Conservation (phyloP, 179 eudicot species). For the Silene noctiflora region DNA sequence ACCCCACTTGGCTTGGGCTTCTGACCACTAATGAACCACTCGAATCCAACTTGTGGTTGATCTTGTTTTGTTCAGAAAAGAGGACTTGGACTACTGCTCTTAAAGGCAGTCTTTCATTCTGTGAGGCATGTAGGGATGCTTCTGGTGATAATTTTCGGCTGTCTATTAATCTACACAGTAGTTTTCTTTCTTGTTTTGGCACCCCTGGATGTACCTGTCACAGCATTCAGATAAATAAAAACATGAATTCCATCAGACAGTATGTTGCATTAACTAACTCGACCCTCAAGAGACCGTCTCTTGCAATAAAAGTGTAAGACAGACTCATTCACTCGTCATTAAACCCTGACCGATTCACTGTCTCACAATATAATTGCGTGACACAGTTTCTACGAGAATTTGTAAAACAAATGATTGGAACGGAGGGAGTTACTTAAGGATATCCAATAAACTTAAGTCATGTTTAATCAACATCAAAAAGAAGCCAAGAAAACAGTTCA, state of each 20-base stretch:
- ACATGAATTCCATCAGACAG: too few relatives aligned
- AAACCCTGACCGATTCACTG: too few relatives aligned
- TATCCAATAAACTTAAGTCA: too few relatives aligned
- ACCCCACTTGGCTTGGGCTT: slow-evolving; percentile 34
- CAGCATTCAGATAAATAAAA: not conserved
- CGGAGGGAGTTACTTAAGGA: too few relatives aligned
- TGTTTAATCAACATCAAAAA: not conserved
- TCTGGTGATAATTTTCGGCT: slow-evolving; percentile 69
- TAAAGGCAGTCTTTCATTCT: slow-evolving; percentile 75
- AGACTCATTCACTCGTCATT: not conserved
- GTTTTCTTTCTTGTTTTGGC: slow-evolving; percentile 69
- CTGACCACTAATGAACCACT: slow-evolving; percentile 50
- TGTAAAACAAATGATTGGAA: too few relatives aligned
- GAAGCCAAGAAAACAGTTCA: not conserved
- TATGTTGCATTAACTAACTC: not conserved
- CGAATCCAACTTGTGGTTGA: slow-evolving; percentile 53
- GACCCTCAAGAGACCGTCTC: not conserved
- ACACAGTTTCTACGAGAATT: too few relatives aligned
- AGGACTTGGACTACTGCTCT: slow-evolving; percentile 74
- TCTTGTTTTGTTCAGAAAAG: slow-evolving; percentile 65
- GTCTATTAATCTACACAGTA: slow-evolving; percentile 60
- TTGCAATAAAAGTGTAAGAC: not conserved
- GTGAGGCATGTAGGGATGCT: slow-evolving; percentile 76
- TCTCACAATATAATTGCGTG: too few relatives aligned
- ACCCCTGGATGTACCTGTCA: slow-evolving; percentile 62